Evolutionary conservation across 225 moss, liverwort and hornwort species (phyloP).

Genomic region (Rhytidiadelphus loreus): DNA sequence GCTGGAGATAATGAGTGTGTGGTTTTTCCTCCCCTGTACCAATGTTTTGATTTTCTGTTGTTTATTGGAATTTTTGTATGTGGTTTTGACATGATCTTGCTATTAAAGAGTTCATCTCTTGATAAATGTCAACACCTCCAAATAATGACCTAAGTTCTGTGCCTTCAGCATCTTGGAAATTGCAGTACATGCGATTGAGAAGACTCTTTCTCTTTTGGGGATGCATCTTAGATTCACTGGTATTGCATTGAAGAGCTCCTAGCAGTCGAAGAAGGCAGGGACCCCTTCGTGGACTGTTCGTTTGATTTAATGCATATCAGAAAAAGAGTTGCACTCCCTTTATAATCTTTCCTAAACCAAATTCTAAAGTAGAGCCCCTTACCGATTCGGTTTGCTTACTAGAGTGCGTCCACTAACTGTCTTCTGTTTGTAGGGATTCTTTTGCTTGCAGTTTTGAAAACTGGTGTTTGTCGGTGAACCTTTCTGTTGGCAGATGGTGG

Average conservation of each 20-base stretch:
- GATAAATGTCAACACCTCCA: neutral
- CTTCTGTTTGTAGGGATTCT: constrained; percentile 50
- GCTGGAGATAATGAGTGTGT: constrained; percentile 99
- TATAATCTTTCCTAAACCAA: neutral
- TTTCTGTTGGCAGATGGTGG: constrained; percentile 94
- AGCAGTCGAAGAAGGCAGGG: constrained; percentile 6
- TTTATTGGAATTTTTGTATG: neutral
- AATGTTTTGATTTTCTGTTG: neutral
- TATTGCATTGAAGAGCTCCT: neutral
- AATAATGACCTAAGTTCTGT: neutral
- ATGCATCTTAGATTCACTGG: neutral
- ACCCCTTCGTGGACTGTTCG: constrained; percentile 1
- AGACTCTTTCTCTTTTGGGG: neutral
- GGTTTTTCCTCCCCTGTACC: constrained; percentile 14
- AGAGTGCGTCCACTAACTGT: constrained; percentile 45
- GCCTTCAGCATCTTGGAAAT: neutral
- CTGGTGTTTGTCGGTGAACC: constrained; percentile 58
- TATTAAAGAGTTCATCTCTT: neutral
- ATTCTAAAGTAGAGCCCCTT: neutral
- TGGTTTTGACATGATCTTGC: neutral
- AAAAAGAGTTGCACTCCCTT: neutral
- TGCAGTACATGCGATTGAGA: neutral
- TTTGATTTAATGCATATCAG: neutral
- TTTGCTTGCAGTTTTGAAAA: constrained; percentile 52
- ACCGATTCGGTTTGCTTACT: neutral